A percentile compares a stretch with the other conserved stretches of the same genome.
Evolutionary conservation across 2,329 filamentous ascomycete species (phyloP).

Genomic region (Cladosporium austrohemisphaericum): DNA sequence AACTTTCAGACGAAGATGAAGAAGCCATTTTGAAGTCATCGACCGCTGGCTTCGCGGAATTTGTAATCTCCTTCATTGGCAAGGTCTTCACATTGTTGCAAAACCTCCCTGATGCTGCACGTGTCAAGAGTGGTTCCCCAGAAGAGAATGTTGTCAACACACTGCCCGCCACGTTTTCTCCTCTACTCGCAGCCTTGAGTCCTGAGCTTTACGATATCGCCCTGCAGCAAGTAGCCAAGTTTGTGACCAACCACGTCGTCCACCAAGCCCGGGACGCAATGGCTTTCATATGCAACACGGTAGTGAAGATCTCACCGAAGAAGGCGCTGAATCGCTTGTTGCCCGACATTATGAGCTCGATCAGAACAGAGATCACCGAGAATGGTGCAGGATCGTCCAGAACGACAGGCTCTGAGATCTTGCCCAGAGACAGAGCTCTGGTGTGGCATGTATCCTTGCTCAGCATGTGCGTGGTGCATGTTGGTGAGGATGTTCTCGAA

Average conservation of each 20-base stretch:
- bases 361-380: conserved; percentile 93
- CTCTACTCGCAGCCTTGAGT: conserved; percentile 83
- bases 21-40: conserved; percentile 86
- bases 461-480: conserved; percentile 96
- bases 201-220: conserved; percentile 91
- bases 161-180: conserved; percentile 83
- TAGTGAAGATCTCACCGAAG: conserved; percentile 92
- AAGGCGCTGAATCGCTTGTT: conserved; percentile 89
- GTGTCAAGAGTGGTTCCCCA: conserved; percentile 83
- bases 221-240: conserved; percentile 85
- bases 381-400: conserved; percentile 93
- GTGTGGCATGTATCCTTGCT: conserved; percentile 98
- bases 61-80: conserved; percentile 82
- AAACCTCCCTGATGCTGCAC: conserved; percentile 86
- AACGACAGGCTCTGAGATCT: conserved; percentile 87
- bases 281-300: conserved; percentile 94
- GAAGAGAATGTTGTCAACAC: conserved; percentile 98
- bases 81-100: conserved; percentile 94
- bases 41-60: conserved; percentile 89
- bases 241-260: conserved; percentile 90
- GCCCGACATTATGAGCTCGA: conserved; percentile 84
- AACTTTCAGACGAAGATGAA: conserved; percentile 82
- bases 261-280: conserved; percentile 96
- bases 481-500: conserved; percentile 81
- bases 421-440: conserved; percentile 85